A percentile compares a stretch with the other conserved stretches of the same genome.
Conservation (phyloP, 1,284 basidiomycete species). For the Vanrija humicola region DNA sequence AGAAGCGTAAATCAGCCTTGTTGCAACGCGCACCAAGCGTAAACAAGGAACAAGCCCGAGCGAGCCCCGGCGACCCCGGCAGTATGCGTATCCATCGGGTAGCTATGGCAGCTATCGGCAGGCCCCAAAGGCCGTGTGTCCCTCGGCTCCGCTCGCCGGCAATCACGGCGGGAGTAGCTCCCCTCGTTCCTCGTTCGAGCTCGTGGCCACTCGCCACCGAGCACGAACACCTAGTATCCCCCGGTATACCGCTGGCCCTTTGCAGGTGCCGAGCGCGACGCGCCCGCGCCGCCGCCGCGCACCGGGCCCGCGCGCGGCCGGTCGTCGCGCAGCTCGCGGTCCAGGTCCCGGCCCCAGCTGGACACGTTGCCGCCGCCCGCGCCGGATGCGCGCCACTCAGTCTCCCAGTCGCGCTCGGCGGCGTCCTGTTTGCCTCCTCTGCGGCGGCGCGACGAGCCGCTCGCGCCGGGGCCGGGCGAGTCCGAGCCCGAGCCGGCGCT, state of each 20-base stretch:
- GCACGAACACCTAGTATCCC: constrained; percentile 13
- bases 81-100: too few relatives aligned
- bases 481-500: neutral
- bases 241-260: constrained; percentile 23
- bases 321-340: constrained; percentile 7
- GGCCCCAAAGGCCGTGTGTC: too few relatives aligned
- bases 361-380: constrained; percentile 21
- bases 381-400: constrained; percentile 15
- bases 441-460: neutral
- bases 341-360: constrained; percentile 20
- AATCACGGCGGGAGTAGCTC: too few relatives aligned
- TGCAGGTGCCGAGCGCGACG: neutral
- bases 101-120: too few relatives aligned
- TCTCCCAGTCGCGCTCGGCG: constrained; percentile 10
- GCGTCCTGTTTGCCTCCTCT: neutral
- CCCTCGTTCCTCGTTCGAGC: too few relatives aligned
- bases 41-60: too few relatives aligned
- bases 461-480: neutral
- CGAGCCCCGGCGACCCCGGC: too few relatives aligned
- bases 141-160: too few relatives aligned
- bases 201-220: neutral
- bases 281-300: neutral
- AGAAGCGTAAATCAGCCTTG: too few relatives aligned
- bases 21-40: too few relatives aligned
- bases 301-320: neutral